Evolutionary conservation across 1,284 basidiomycete species (phyloP).

Genomic region (Cerrena zonata): DNA sequence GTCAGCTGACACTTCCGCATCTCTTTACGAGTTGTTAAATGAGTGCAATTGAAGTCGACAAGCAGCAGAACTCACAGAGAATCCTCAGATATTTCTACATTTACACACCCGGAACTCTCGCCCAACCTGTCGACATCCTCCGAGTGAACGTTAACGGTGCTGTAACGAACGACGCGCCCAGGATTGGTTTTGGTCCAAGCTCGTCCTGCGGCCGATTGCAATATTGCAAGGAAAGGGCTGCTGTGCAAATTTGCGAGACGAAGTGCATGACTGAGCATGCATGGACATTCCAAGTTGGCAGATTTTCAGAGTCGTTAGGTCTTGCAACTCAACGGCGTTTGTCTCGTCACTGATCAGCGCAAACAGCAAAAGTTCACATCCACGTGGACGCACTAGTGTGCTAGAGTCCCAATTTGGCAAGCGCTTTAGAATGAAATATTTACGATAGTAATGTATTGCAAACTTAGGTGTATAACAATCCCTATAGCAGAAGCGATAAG

Average conservation of each 20-base stretch:
- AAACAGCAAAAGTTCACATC: not conserved
- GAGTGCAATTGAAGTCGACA: too few species aligned
- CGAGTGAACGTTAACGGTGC: not conserved
- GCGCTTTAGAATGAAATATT: not conserved
- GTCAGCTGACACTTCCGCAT: too few species aligned
- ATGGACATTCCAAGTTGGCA: slow-evolving; percentile 36
- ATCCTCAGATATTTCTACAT: not conserved
- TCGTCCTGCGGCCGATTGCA: slow-evolving; percentile 46
- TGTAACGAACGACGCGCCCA: slow-evolving; percentile 17
- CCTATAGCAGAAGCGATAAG: too few species aligned
- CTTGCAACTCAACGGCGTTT: too few species aligned
- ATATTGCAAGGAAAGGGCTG: slow-evolving; percentile 35
- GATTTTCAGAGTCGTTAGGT: too few species aligned
- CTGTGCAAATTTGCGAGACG: slow-evolving; percentile 35
- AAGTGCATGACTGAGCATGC: slow-evolving; percentile 56
- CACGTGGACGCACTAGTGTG: not conserved
- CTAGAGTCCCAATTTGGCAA: not conserved
- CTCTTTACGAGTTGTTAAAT: too few species aligned
- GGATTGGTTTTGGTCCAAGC: slow-evolving; percentile 40
- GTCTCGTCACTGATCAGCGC: not conserved
- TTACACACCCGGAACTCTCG: not conserved
- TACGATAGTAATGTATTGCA: too few species aligned
- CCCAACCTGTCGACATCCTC: not conserved
- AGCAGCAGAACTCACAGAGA: not conserved
- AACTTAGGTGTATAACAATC: too few species aligned